Evolutionary conservation across 495 filamentous ascomycete species (phyloP).

Genomic region (Aspergillus baeticus): DNA sequence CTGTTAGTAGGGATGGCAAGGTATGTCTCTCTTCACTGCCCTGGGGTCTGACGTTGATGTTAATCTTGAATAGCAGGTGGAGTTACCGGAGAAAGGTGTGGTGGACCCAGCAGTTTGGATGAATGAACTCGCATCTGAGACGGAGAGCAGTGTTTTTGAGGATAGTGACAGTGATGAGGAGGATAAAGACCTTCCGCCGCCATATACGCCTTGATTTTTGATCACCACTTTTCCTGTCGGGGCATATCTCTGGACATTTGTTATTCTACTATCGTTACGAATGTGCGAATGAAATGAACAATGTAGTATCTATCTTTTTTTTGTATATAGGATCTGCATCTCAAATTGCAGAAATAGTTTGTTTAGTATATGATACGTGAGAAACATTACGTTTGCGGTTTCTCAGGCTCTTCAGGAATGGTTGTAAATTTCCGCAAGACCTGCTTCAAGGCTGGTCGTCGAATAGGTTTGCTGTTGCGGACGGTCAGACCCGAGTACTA

Average conservation of each 20-base stretch:
- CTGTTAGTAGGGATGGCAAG: slow-evolving; percentile 3
- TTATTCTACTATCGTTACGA: not conserved
- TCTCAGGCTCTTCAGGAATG: slow-evolving; percentile 49
- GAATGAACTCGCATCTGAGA: slow-evolving; percentile 8
- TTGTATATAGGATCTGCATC: no score
- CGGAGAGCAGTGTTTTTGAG: not conserved
- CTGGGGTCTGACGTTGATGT: not conserved
- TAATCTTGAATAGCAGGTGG: not conserved
- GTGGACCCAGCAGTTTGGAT: not conserved
- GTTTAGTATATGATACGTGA: not conserved
- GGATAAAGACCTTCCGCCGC: slow-evolving; percentile 21
- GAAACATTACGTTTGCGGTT: not conserved
- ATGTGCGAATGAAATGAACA: no score
- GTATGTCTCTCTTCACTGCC: slow-evolving; percentile 7
- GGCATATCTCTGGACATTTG: not conserved
- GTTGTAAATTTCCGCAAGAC: slow-evolving; percentile 70
- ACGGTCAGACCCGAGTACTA: not conserved
- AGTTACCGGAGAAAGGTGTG: not conserved
- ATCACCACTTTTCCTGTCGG: no score
- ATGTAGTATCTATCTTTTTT: no score
- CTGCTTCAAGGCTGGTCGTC: slow-evolving; percentile 77
- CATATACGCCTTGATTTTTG: slow-evolving; percentile 18
- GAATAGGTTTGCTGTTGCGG: slow-evolving; percentile 69
- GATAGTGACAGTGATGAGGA: slow-evolving; percentile 18
- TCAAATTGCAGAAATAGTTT: not conserved